Evolutionary conservation across 2,329 filamentous ascomycete species (phyloP).

Genomic region (Sordariomycetes sp.): DNA sequence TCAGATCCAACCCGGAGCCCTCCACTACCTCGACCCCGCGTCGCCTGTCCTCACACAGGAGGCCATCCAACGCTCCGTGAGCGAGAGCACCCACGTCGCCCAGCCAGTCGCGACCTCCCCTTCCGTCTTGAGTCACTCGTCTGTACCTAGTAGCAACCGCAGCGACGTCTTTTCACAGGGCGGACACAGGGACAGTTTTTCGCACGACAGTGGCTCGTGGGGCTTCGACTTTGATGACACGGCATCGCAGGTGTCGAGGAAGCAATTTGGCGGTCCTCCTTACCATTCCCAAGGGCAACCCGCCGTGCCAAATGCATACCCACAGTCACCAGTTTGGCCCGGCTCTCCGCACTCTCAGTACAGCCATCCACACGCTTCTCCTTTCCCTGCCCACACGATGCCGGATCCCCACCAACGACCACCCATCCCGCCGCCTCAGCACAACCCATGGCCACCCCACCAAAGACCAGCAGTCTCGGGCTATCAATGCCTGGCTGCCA

Average conservation of each 20-base stretch:
- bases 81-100: not conserved
- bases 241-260: too few relatives aligned
- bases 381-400: not conserved
- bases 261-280: too few relatives aligned
- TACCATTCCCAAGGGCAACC: not conserved
- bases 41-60: slow-evolving; percentile 36
- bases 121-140: slow-evolving; percentile 17
- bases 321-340: too few relatives aligned
- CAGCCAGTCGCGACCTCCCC: slow-evolving; percentile 6
- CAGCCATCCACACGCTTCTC: not conserved
- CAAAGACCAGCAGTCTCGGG: slow-evolving; percentile 32
- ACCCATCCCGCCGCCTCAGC: not conserved
- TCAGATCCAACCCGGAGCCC: not conserved
- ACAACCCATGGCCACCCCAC: not conserved
- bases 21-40: slow-evolving; percentile 19
- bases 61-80: slow-evolving; percentile 19
- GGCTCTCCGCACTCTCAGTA: not conserved
- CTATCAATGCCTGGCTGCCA: slow-evolving; percentile 58
- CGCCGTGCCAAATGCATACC: not conserved
- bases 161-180: slow-evolving; percentile 28
- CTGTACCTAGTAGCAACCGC: slow-evolving; percentile 44
- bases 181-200: not conserved
- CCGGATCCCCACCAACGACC: too few relatives aligned
- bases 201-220: too few relatives aligned
- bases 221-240: too few relatives aligned